Percentiles rank a stretch among this genome's conserved stretches.
phyloP scores from a whole-genome alignment of 768 basidiomycete genomes.

The Gyrodon lividus region DNA sequence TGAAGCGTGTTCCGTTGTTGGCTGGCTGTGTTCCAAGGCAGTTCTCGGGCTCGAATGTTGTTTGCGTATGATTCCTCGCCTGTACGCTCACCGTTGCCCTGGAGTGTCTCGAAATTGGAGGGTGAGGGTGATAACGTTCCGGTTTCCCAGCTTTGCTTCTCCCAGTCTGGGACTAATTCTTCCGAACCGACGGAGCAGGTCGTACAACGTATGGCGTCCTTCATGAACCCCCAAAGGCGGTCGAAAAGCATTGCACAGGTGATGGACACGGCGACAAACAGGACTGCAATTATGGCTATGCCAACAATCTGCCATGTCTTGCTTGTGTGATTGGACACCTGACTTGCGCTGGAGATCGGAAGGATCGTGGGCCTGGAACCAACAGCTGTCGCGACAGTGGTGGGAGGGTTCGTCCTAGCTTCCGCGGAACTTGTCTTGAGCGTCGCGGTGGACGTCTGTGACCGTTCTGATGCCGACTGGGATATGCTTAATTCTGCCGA shows the following conservation, averaged over 20 bases:
- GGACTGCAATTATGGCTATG: constrained; percentile 62
- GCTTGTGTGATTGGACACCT: constrained; percentile 38
- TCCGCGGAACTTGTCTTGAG: not conserved
- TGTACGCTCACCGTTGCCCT: constrained; percentile 1
- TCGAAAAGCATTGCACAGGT: constrained; percentile 68
- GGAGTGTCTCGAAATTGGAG: not conserved
- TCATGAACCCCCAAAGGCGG: constrained; percentile 62
- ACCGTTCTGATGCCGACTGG: not conserved
- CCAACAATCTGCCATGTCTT: constrained; percentile 70
- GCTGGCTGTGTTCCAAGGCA: constrained; percentile 25
- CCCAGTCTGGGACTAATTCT: constrained; percentile 63
- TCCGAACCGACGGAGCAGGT: constrained; percentile 40
- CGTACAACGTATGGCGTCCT: constrained; percentile 46
- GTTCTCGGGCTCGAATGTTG: constrained; percentile 15
- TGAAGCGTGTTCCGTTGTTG: constrained; percentile 15
- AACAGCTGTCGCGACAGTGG: not conserved
- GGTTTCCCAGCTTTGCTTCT: constrained; percentile 57
- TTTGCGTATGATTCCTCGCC: not conserved
- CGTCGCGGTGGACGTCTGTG: not conserved
- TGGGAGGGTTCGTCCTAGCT: not conserved
- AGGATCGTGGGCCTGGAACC: constrained; percentile 4
- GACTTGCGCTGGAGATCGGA: constrained; percentile 7
- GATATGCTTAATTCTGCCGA: not conserved
- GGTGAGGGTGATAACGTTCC: constrained; percentile 6
- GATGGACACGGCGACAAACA: constrained; percentile 52